phyloP scores from a whole-genome alignment of 2,329 filamentous ascomycete species.

The Curvularia hawaiiensis region DNA sequence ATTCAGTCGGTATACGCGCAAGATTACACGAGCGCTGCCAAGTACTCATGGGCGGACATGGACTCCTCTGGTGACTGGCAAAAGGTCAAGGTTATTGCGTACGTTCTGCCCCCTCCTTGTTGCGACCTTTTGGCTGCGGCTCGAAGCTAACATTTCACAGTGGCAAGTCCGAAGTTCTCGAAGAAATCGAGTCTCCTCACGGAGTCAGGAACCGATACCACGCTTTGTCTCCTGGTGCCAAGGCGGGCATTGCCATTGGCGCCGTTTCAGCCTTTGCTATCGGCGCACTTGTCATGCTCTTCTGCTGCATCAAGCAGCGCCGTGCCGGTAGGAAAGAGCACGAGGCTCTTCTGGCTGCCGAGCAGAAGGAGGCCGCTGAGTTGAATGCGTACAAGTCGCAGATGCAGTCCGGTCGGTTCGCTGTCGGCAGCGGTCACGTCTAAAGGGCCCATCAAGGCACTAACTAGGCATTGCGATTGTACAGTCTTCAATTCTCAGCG shows the following conservation, averaged over 20 bases:
- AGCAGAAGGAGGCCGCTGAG: constrained; percentile 47
- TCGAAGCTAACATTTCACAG: constrained; percentile 24
- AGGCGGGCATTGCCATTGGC: constrained; percentile 44
- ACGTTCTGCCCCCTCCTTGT: constrained; percentile 23
- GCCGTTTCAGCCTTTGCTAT: constrained; percentile 36
- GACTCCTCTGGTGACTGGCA: constrained; percentile 42
- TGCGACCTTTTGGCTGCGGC: neutral
- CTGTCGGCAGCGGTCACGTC: constrained; percentile 22
- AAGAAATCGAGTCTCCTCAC: constrained; percentile 43
- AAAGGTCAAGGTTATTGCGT: constrained; percentile 56
- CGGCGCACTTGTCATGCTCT: constrained; percentile 32
- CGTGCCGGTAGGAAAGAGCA: constrained; percentile 44
- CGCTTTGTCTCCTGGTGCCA: constrained; percentile 39
- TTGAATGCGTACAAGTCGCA: constrained; percentile 40
- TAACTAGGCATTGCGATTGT: constrained; percentile 1
- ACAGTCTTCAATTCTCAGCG: constrained; percentile 12
- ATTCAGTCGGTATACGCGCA: constrained; percentile 65
- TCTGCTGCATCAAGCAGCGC: constrained; percentile 49
- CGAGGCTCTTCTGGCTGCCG: constrained; percentile 37
- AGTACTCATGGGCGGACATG: constrained; percentile 63
- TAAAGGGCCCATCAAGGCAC: constrained; percentile 4
- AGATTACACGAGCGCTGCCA: constrained; percentile 64
- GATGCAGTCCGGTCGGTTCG: constrained; percentile 34
- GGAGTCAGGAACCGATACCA: constrained; percentile 45
- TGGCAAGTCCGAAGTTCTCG: constrained; percentile 44